Conservation (phyloP, 768 basidiomycete genomes). For the Boletus insuetus region DNA sequence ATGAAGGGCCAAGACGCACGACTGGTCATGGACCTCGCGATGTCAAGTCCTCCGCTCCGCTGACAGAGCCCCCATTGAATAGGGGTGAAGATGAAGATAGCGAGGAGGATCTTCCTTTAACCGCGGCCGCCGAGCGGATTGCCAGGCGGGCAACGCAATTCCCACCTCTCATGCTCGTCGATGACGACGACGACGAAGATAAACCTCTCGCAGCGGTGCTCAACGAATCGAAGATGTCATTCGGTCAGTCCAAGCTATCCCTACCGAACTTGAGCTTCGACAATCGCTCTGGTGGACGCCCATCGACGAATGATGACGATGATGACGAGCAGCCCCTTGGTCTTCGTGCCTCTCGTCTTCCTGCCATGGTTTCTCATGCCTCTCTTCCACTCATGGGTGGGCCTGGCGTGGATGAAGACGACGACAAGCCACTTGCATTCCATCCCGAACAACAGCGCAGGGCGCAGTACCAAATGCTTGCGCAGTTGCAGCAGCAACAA, state of each 20-base stretch:
- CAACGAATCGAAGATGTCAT: conserved; percentile 40
- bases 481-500: conserved; percentile 50
- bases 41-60: conserved; percentile 7
- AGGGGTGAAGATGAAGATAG: conserved; percentile 47
- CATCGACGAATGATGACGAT: conserved; percentile 44
- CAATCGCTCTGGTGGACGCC: conserved; percentile 19
- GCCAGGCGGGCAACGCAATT: conserved; percentile 41
- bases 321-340: conserved; percentile 75
- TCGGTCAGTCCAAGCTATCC: conserved; percentile 44
- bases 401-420: conserved; percentile 57
- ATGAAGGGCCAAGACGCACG: conserved; percentile 48
- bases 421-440: conserved; percentile 66
- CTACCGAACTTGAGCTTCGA: conserved; percentile 45
- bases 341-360: conserved; percentile 54
- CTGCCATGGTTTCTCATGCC: conserved; percentile 22
- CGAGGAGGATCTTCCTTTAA: conserved; percentile 80
- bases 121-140: conserved; percentile 58
- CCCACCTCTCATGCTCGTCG: conserved; percentile 14
- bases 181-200: conserved; percentile 59
- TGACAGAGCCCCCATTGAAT: not conserved
- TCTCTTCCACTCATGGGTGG: conserved; percentile 30
- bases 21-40: conserved; percentile 59
- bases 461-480: conserved; percentile 48
- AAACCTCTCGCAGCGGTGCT: conserved; percentile 63
- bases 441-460: conserved; percentile 80